A percentile compares a stretch with the other conserved stretches of the same genome.
Conservation (phyloP, 2,329 filamentous ascomycete genomes). For the Periconia digitata region DNA sequence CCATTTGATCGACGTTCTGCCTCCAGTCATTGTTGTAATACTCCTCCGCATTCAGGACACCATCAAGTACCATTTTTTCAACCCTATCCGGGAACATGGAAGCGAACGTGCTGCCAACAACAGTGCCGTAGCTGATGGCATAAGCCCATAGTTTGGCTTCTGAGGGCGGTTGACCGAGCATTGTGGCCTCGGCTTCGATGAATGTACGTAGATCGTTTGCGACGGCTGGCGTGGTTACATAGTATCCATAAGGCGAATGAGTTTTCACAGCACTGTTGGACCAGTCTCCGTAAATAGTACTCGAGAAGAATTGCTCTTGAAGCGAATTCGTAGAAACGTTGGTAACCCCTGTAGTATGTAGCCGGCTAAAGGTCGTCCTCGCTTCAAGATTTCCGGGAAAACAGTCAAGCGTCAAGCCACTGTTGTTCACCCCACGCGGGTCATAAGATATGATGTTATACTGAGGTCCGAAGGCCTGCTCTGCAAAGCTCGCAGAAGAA, state of each 20-base stretch:
- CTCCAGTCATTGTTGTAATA: not conserved
- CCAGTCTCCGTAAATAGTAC: constrained; percentile 1
- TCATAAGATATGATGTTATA: constrained; percentile 33
- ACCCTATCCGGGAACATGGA: constrained; percentile 19
- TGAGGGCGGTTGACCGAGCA: not conserved
- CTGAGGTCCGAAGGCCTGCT: constrained; percentile 11
- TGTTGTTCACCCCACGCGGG: constrained; percentile 29
- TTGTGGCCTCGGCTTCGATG: not conserved
- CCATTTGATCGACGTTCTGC: not conserved
- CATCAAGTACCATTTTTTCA: constrained; percentile 36
- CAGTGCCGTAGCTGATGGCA: constrained; percentile 48
- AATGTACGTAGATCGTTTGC: constrained; percentile 1
- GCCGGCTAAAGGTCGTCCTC: not conserved
- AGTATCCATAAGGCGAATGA: not conserved
- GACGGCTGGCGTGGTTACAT: constrained; percentile 1
- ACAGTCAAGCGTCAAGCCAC: constrained; percentile 14
- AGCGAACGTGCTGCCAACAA: constrained; percentile 25
- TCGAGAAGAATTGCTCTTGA: not conserved
- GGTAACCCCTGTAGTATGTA: not conserved
- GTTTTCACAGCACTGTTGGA: not conserved
- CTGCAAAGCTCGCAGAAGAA: constrained; percentile 5
- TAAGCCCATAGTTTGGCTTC: constrained; percentile 34
- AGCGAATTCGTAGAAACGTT: not conserved
- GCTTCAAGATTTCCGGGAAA: constrained; percentile 18
- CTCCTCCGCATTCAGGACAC: constrained; percentile 34